A percentile compares a stretch with the other conserved stretches of the same genome.
These are phyloP conservation scores for Curvularia spicifera DNA, from an alignment of 2,329 filamentous ascomycete genomes.

Conservation along the genomic window DNA sequence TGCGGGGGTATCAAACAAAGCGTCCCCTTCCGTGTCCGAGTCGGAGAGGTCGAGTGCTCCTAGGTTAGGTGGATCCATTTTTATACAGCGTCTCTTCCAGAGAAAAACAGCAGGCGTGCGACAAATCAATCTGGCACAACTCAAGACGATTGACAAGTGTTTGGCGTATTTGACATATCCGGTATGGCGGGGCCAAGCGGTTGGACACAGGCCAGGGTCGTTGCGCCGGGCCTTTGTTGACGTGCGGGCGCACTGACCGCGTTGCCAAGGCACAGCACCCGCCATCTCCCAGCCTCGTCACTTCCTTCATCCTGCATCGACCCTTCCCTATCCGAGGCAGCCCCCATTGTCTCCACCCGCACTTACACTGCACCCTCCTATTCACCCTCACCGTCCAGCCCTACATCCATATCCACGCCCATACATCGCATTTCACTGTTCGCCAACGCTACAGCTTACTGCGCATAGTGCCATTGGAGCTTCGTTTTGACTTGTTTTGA, in stretches of 20 bases:
- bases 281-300: conserved; percentile 37
- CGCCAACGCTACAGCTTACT: conserved; percentile 11
- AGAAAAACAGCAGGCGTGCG: neutral
- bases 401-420: conserved; percentile 11
- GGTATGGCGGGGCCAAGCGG: conserved; percentile 25
- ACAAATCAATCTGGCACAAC: neutral
- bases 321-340: conserved; percentile 22
- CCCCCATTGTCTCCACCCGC: conserved; percentile 25
- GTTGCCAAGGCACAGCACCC: conserved; percentile 22
- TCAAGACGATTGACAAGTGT: conserved; percentile 6
- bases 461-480: conserved; percentile 19
- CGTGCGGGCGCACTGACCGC: conserved; percentile 6
- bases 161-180: conserved; percentile 38
- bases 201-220: conserved; percentile 11
- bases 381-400: conserved; percentile 21
- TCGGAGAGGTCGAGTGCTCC: conserved; percentile 61
- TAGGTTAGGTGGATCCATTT: conserved; percentile 54
- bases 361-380: conserved; percentile 22
- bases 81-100: conserved; percentile 7
- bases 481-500: conserved; percentile 34
- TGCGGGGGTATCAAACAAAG: conserved; percentile 64
- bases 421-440: conserved; percentile 13
- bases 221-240: conserved; percentile 19
- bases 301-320: conserved; percentile 19
- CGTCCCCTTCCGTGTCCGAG: conserved; percentile 62